Conservation (phyloP, 2,329 filamentous ascomycete genomes). For the Arthrobotrys sinensis region DNA sequence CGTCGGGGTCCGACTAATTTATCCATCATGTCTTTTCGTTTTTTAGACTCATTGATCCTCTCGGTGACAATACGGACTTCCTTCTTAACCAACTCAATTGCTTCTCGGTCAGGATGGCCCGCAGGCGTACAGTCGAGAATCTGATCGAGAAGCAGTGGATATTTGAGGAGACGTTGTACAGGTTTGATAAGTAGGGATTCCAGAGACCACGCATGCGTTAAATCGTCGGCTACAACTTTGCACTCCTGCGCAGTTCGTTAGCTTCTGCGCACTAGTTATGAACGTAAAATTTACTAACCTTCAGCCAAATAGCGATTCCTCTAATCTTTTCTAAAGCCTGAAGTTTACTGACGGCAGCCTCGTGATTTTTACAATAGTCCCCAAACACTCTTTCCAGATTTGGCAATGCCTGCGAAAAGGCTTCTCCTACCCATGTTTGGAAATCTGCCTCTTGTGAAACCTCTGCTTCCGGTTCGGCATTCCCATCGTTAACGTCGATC, state of each 20-base stretch:
- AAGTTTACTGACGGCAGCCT: constrained; percentile 76
- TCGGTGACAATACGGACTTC: constrained; percentile 76
- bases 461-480: constrained; percentile 56
- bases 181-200: constrained; percentile 98
- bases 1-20: constrained; percentile 86
- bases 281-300: constrained; percentile 65
- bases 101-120: constrained; percentile 84
- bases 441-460: constrained; percentile 74
- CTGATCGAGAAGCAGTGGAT: constrained; percentile 86
- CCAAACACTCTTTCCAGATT: constrained; percentile 78
- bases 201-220: constrained; percentile 94
- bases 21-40: constrained; percentile 91
- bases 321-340: constrained; percentile 73
- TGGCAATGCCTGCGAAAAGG: constrained; percentile 73
- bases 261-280: constrained; percentile 10
- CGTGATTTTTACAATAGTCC: constrained; percentile 77
- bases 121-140: constrained; percentile 83
- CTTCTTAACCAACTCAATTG: constrained; percentile 80
- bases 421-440: constrained; percentile 74
- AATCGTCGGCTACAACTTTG: constrained; percentile 89
- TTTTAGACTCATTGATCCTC: constrained; percentile 93
- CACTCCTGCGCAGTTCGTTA: constrained; percentile 74
- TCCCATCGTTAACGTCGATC: constrained; percentile 67
- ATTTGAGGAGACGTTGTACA: constrained; percentile 93
- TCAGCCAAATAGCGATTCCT: constrained; percentile 83